Evolutionary conservation across 345 rosid species (phyloP).

Genomic region (Hypericum androsaemum): DNA sequence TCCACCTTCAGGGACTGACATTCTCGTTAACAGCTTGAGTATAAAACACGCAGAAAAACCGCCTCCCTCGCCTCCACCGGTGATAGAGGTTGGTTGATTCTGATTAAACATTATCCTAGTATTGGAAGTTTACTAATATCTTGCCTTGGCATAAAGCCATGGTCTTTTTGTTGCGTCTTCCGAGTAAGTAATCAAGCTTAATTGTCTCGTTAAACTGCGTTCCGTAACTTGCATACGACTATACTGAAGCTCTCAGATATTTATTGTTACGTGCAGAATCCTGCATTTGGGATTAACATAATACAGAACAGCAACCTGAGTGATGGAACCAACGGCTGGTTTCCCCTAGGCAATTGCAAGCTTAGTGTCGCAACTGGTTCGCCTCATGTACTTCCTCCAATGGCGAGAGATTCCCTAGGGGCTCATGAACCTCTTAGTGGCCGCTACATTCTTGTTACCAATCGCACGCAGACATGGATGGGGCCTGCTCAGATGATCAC

Average conservation of each 20-base stretch:
- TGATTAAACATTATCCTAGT: not conserved
- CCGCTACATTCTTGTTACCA: constrained; percentile 54
- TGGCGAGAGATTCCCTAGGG: constrained; percentile 75
- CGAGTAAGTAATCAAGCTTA: too few species aligned
- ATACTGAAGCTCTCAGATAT: not conserved
- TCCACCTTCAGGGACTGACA: constrained; percentile 78
- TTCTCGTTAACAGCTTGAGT: constrained; percentile 59
- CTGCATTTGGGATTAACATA: constrained; percentile 62
- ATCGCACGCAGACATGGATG: constrained; percentile 90
- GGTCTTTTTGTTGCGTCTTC: too few species aligned
- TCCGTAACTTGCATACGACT: too few species aligned
- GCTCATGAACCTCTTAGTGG: constrained; percentile 62
- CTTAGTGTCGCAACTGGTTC: constrained; percentile 58
- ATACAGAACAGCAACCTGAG: constrained; percentile 56
- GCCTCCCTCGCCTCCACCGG: constrained; percentile 56
- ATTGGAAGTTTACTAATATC: not conserved
- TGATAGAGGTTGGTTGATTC: constrained; percentile 42
- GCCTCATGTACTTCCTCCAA: constrained; percentile 68
- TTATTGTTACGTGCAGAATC: constrained; percentile 35
- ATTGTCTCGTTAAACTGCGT: too few species aligned
- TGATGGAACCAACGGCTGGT: constrained; percentile 70
- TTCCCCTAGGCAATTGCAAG: constrained; percentile 78
- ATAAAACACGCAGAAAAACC: constrained; percentile 64
- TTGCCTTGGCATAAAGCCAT: not conserved
- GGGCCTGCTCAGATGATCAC: constrained; percentile 94